phyloP scores from a whole-genome alignment of 2,329 filamentous ascomycete species.

The Sclerotinia subarctica region DNA sequence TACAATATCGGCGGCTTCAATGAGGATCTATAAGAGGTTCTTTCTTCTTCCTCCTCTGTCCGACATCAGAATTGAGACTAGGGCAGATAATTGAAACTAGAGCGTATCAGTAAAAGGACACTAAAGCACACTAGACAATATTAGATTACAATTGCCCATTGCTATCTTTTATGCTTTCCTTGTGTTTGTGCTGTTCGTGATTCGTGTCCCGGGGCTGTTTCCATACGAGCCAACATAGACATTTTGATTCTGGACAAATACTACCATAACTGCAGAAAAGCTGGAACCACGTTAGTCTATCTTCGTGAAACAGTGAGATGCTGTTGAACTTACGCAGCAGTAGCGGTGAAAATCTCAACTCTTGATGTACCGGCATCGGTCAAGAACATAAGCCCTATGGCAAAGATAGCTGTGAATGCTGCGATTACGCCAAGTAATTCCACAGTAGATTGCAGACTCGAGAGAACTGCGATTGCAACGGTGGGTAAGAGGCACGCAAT shows the following conservation, averaged over 20 bases:
- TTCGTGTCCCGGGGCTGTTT: background rate
- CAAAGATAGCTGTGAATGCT: constrained; percentile 27
- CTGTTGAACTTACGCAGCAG: constrained; percentile 29
- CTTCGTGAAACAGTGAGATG: background rate
- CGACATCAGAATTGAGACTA: background rate
- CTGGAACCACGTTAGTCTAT: constrained; percentile 17
- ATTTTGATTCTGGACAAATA: constrained; percentile 28
- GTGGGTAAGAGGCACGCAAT: constrained; percentile 28
- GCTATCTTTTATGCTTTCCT: background rate
- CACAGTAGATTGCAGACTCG: constrained; percentile 19
- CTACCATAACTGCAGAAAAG: constrained; percentile 29
- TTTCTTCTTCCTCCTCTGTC: background rate
- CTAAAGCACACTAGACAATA: background rate
- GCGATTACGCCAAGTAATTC: constrained; percentile 25
- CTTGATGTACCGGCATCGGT: constrained; percentile 22
- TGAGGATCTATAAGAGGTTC: background rate
- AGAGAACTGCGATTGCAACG: constrained; percentile 27
- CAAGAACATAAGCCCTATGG: constrained; percentile 27
- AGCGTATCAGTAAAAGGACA: background rate
- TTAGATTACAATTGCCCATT: background rate
- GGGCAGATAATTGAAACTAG: background rate
- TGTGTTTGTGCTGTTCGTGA: background rate
- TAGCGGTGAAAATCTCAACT: constrained; percentile 31
- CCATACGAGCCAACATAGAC: background rate
- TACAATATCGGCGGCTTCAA: no score